Evolutionary conservation across 345 rosid species (phyloP).

Genomic region (Microcos paniculata): DNA sequence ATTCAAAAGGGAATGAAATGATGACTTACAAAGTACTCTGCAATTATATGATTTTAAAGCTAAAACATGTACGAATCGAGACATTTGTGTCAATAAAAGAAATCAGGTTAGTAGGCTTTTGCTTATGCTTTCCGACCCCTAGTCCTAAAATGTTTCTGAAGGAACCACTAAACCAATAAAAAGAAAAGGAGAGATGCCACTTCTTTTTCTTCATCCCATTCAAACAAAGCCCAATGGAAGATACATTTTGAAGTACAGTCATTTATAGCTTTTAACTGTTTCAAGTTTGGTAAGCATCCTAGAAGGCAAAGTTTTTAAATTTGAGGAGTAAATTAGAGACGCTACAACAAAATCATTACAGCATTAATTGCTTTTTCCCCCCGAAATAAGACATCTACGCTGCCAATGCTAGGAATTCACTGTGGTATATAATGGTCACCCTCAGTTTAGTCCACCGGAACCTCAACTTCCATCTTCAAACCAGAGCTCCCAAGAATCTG

Average conservation of each 20-base stretch:
- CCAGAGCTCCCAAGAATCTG: slow-evolving; percentile 67
- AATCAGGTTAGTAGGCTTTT: too few species aligned
- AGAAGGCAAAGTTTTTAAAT: not conserved
- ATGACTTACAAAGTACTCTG: too few species aligned
- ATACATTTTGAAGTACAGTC: not conserved
- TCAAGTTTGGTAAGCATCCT: not conserved
- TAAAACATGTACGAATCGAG: too few species aligned
- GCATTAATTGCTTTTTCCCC: not conserved
- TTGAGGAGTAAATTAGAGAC: not conserved
- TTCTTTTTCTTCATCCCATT: not conserved
- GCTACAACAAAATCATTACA: not conserved
- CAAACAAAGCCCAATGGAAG: not conserved
- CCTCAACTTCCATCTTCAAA: slow-evolving; percentile 78
- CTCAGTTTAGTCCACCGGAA: slow-evolving; percentile 59
- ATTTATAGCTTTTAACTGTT: not conserved
- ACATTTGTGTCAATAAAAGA: too few species aligned
- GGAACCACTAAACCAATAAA: too few species aligned
- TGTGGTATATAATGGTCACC: not conserved
- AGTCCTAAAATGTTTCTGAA: too few species aligned
- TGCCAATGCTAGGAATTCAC: not conserved
- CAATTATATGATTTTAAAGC: too few species aligned
- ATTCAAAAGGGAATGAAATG: too few species aligned
- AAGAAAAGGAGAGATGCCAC: not conserved
- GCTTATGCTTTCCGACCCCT: too few species aligned
- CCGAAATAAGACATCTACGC: not conserved